Evolutionary conservation across 495 filamentous ascomycete genomes (phyloP).

Genomic region (Penicillium desertorum): DNA sequence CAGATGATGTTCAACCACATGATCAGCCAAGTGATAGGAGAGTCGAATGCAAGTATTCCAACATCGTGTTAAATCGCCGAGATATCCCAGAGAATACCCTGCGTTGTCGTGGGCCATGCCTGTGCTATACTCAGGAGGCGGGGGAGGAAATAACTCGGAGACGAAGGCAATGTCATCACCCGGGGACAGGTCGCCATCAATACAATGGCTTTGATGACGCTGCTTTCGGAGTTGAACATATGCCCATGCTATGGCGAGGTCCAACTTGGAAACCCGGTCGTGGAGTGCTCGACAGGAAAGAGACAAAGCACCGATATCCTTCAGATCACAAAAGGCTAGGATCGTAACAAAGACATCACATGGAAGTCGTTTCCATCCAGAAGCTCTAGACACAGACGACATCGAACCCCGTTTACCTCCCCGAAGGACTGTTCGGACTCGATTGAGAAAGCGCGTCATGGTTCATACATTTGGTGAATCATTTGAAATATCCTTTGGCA

Average conservation of each 20-base stretch:
- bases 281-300: slow-evolving; percentile 27
- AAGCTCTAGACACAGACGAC: slow-evolving; percentile 7
- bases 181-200: slow-evolving; percentile 12
- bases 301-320: slow-evolving; percentile 25
- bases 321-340: slow-evolving; percentile 23
- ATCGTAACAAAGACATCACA: slow-evolving; percentile 22
- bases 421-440: slow-evolving; percentile 22
- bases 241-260: slow-evolving; percentile 26
- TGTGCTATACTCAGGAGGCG: slow-evolving; percentile 30
- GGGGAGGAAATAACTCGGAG: slow-evolving; percentile 30
- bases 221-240: slow-evolving; percentile 24
- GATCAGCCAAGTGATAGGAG: slow-evolving; percentile 30
- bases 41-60: slow-evolving; percentile 34
- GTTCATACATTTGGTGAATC: neutral
- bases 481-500: neutral
- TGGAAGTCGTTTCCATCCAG: slow-evolving; percentile 29
- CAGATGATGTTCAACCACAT: slow-evolving; percentile 28
- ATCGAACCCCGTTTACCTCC: slow-evolving; percentile 12
- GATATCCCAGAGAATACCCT: slow-evolving; percentile 34
- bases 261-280: slow-evolving; percentile 22
- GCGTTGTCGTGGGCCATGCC: slow-evolving; percentile 19
- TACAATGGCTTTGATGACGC: neutral
- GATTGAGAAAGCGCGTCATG: slow-evolving; percentile 21
- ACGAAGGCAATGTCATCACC: slow-evolving; percentile 35
- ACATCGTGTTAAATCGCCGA: slow-evolving; percentile 29